A percentile compares a stretch with the other conserved stretches of the same genome.
phyloP scores from a whole-genome alignment of 2,329 filamentous ascomycete genomes.

The Apiospora aurea region DNA sequence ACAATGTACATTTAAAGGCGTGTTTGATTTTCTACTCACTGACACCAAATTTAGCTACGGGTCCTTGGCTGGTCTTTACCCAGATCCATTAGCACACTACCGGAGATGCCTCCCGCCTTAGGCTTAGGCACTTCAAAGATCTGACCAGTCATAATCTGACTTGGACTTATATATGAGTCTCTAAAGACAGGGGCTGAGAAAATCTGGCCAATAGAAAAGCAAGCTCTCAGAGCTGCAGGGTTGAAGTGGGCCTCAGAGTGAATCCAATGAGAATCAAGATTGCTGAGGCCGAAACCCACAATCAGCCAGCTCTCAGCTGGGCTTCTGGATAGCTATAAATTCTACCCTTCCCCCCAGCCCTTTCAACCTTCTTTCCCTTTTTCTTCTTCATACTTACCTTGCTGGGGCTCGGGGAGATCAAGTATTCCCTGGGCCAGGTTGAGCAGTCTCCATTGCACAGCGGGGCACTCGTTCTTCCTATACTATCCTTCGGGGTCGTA shows the following conservation, averaged over 20 bases:
- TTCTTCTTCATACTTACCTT: constrained; percentile 57
- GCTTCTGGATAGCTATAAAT: not conserved
- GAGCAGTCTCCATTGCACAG: constrained; percentile 57
- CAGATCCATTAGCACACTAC: not conserved
- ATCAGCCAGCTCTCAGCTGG: not conserved
- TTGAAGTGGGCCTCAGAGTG: not conserved
- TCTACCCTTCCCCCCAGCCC: not conserved
- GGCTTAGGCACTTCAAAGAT: not conserved
- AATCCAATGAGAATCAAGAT: not conserved
- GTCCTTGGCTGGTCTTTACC: not conserved
- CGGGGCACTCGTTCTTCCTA: constrained; percentile 52
- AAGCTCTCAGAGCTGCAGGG: not conserved
- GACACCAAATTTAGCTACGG: no score
- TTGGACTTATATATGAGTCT: not conserved
- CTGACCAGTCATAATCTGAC: not conserved
- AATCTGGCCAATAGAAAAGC: not conserved
- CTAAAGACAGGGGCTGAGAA: not conserved
- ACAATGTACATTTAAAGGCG: not conserved
- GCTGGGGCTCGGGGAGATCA: constrained; percentile 49
- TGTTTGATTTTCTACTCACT: not conserved
- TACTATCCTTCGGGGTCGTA: constrained; percentile 57
- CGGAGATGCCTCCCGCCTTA: not conserved
- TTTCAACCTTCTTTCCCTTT: constrained; percentile 35
- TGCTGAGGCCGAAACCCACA: not conserved
- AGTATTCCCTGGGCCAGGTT: constrained; percentile 46